Evolutionary conservation across 495 filamentous ascomycete species (phyloP).

Genomic region (Clohesyomyces aquaticus): DNA sequence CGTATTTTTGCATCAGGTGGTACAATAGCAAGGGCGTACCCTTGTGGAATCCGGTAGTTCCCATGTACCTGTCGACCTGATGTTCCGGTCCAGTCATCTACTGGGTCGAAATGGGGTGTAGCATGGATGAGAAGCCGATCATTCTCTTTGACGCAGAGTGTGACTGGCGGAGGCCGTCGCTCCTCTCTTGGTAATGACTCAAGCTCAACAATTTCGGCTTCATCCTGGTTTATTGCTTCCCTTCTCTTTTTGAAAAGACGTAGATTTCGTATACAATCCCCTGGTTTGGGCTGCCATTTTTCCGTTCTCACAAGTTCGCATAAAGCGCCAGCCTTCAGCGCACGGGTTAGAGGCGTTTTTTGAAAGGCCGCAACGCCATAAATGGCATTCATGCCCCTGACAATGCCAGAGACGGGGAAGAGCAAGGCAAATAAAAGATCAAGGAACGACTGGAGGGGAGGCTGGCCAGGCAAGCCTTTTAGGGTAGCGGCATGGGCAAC

Average conservation of each 20-base stretch:
- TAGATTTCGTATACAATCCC: neutral
- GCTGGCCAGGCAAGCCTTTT: neutral
- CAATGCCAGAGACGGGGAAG: neutral
- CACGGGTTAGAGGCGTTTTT: neutral
- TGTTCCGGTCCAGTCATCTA: no score
- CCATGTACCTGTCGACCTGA: no score
- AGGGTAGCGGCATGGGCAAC: constrained; percentile 4
- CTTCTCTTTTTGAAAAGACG: neutral
- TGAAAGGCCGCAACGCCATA: no score
- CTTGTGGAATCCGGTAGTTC: no score
- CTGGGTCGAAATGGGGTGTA: no score
- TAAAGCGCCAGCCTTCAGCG: neutral
- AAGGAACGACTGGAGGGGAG: neutral
- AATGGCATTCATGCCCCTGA: neutral
- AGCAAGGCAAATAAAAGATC: neutral
- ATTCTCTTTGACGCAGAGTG: no score
- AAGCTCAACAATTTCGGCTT: neutral
- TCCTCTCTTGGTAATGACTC: neutral
- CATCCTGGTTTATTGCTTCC: neutral
- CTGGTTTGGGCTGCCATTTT: neutral
- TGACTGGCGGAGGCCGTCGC: neutral
- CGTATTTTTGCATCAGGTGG: neutral
- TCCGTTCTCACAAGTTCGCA: neutral
- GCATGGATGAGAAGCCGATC: no score
- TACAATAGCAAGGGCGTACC: neutral